phyloP scores from a whole-genome alignment of 2,329 filamentous ascomycete genomes.

The Neophaeococcomyces aloes region DNA sequence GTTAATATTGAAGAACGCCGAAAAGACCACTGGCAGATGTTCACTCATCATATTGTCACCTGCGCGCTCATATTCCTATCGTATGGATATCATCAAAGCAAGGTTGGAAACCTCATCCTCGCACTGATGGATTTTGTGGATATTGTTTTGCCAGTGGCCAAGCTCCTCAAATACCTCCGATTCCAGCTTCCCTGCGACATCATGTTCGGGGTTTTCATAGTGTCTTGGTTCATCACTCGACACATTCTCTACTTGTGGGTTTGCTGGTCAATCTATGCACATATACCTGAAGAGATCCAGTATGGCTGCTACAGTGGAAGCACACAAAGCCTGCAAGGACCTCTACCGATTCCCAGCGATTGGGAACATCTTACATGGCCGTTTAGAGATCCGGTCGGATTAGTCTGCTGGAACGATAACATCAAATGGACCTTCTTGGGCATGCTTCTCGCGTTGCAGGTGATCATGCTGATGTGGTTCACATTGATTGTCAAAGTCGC shows the following conservation, averaged over 20 bases:
- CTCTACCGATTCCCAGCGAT: constrained; percentile 41
- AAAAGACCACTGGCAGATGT: constrained; percentile 95
- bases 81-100: constrained; percentile 78
- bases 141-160: constrained; percentile 79
- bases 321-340: constrained; percentile 45
- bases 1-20: constrained; percentile 89
- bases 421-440: constrained; percentile 69
- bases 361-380: constrained; percentile 60
- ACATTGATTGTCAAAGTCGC: constrained; percentile 77
- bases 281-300: constrained; percentile 52
- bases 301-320: constrained; percentile 61
- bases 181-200: constrained; percentile 67
- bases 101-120: constrained; percentile 78
- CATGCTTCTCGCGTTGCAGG: constrained; percentile 66
- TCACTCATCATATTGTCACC: constrained; percentile 87
- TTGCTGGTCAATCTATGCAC: constrained; percentile 69
- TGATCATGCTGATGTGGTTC: constrained; percentile 79
- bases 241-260: constrained; percentile 71
- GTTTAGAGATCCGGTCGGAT: constrained; percentile 58
- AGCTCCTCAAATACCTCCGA: constrained; percentile 84
- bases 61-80: constrained; percentile 67
- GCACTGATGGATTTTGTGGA: constrained; percentile 92
- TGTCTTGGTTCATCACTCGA: constrained; percentile 72
- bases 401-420: constrained; percentile 66
- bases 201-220: constrained; percentile 74